A percentile compares a stretch with the other conserved stretches of the same genome.
These are phyloP conservation scores for Podospora tetraspora DNA, from an alignment of 495 filamentous ascomycete species.

Conservation along the genomic window DNA sequence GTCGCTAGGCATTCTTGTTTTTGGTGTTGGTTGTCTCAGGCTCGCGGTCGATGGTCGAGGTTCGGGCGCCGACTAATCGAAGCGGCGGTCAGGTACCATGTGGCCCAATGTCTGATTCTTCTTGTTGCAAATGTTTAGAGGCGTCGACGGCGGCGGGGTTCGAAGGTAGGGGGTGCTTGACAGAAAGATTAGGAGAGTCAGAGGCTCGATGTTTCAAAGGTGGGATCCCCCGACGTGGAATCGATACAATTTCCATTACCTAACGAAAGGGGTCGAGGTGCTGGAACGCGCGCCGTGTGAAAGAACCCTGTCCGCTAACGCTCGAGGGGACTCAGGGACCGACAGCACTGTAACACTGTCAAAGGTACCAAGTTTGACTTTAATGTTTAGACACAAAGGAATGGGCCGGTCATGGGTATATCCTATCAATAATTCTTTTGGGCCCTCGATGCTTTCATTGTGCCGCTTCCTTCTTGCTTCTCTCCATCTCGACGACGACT, in stretches of 20 bases:
- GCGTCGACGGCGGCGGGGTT: background rate
- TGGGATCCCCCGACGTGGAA: background rate
- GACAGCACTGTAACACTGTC: background rate
- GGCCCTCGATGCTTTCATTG: background rate
- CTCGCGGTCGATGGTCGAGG: background rate
- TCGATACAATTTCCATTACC: background rate
- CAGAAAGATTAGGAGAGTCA: background rate
- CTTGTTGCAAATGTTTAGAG: background rate
- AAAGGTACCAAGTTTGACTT: background rate
- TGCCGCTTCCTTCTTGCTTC: background rate
- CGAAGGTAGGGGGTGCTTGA: background rate
- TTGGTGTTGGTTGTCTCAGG: background rate
- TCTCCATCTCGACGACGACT: background rate
- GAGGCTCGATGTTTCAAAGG: background rate
- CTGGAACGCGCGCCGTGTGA: background rate
- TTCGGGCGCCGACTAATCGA: background rate
- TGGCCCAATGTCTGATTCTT: background rate
- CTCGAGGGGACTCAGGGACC: background rate
- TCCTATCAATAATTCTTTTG: background rate
- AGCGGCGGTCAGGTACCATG: background rate
- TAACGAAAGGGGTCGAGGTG: background rate
- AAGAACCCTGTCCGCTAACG: background rate
- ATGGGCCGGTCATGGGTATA: background rate
- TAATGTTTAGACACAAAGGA: background rate
- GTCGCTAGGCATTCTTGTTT: background rate